Conservation (phyloP, 345 rosid genomes). For the Pugionium cornutum region DNA sequence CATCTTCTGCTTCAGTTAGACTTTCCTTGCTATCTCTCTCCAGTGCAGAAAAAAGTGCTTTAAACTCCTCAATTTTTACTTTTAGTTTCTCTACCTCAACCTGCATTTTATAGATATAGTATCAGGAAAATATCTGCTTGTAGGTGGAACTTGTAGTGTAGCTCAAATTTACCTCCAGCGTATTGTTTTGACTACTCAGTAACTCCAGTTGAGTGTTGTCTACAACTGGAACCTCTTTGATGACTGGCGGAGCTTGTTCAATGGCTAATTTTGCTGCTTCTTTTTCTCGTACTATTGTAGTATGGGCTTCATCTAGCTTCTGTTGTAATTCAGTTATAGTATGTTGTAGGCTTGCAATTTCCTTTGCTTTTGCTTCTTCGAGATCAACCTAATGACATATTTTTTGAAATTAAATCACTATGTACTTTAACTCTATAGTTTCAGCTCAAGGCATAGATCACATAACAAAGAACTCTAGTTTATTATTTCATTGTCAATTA, state of each 20-base stretch:
- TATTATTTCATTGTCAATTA: conserved; percentile 25
- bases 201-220: conserved; percentile 54
- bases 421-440: conserved; percentile 2
- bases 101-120: conserved; percentile 36
- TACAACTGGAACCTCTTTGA: conserved; percentile 62
- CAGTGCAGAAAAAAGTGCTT: conserved; percentile 44
- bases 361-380: conserved; percentile 69
- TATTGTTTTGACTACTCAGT: conserved; percentile 47
- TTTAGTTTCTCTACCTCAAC: conserved; percentile 46
- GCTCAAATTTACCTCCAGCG: conserved; percentile 51
- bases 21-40: conserved; percentile 47
- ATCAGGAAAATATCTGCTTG: conserved; percentile 31
- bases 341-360: conserved; percentile 52
- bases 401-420: conserved; percentile 7
- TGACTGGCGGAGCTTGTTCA: conserved; percentile 70
- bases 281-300: conserved; percentile 49
- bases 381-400: conserved; percentile 50
- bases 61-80: conserved; percentile 48
- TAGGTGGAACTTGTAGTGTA: conserved; percentile 6
- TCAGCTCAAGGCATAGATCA: background rate
- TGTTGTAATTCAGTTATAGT: conserved; percentile 53
- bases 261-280: conserved; percentile 62
- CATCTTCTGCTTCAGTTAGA: conserved; percentile 53
- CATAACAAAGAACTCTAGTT: conserved; percentile 6
- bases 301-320: conserved; percentile 55